These are phyloP conservation scores for Cladophialophora bantiana DNA, from an alignment of 2,329 filamentous ascomycete genomes.

Conservation along the genomic window DNA sequence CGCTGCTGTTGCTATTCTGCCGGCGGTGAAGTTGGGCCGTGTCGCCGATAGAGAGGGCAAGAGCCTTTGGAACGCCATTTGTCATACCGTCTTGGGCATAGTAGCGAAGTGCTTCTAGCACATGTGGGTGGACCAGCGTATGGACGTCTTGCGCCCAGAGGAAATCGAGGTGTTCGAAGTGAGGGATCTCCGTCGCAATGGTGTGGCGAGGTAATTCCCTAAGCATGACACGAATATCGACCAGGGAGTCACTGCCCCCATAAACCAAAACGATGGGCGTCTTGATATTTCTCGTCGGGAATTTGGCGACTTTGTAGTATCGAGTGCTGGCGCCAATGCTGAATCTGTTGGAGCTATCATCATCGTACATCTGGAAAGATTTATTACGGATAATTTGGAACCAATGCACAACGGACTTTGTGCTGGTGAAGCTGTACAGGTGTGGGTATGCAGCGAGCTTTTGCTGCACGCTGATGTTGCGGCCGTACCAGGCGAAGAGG, in stretches of 20 bases:
- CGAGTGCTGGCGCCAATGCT: conserved; percentile 74
- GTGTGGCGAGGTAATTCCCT: conserved; percentile 85
- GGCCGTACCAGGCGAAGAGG: conserved; percentile 86
- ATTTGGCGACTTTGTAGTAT: conserved; percentile 95
- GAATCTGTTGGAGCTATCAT: conserved; percentile 82
- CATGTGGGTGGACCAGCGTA: conserved; percentile 83
- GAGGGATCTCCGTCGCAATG: conserved; percentile 81
- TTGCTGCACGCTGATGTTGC: conserved; percentile 83
- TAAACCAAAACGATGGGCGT: conserved; percentile 94
- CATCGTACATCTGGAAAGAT: conserved; percentile 98
- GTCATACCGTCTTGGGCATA: conserved; percentile 51
- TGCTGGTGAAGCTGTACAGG: conserved; percentile 94
- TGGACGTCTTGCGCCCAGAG: conserved; percentile 91
- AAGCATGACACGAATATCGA: conserved; percentile 93
- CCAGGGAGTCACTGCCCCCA: conserved; percentile 89
- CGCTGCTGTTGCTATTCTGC: conserved; percentile 31
- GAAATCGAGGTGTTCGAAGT: conserved; percentile 97
- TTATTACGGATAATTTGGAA: conserved; percentile 98
- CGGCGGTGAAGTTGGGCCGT: conserved; percentile 35
- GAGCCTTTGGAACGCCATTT: conserved; percentile 34
- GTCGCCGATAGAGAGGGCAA: conserved; percentile 36
- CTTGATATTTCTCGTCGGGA: conserved; percentile 95
- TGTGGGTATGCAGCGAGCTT: conserved; percentile 96
- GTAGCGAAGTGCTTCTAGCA: conserved; percentile 84
- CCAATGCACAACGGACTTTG: conserved; percentile 97